phyloP scores from a whole-genome alignment of 768 basidiomycete genomes.

The Artomyces pyxidatus region DNA sequence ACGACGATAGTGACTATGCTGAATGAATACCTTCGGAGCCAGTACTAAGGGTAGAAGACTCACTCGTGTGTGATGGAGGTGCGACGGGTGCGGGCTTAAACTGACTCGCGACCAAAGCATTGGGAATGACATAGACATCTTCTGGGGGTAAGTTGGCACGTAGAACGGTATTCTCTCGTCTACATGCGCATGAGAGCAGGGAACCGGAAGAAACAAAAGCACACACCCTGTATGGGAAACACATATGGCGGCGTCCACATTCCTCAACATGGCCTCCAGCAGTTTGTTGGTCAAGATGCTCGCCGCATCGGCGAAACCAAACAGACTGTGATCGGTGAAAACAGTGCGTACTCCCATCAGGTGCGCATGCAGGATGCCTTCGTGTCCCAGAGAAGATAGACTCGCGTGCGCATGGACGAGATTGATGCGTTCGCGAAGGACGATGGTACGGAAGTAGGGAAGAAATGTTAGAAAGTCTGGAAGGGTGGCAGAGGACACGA shows the following conservation, averaged over 20 bases:
- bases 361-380: constrained; percentile 85
- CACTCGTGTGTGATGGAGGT: constrained; percentile 48
- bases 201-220: not conserved
- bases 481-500: constrained; percentile 87
- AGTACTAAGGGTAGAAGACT: constrained; percentile 17
- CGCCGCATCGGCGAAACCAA: constrained; percentile 95
- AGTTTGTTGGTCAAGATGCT: constrained; percentile 97
- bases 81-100: constrained; percentile 59
- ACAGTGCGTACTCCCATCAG: constrained; percentile 83
- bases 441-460: constrained; percentile 85
- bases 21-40: not conserved
- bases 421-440: constrained; percentile 78
- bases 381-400: constrained; percentile 85
- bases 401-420: constrained; percentile 90
- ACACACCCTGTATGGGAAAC: constrained; percentile 93
- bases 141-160: constrained; percentile 58
- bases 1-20: constrained; percentile 81
- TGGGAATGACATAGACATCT: constrained; percentile 89
- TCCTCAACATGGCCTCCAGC: constrained; percentile 74
- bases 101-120: constrained; percentile 78
- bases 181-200: constrained; percentile 22
- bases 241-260: constrained; percentile 92
- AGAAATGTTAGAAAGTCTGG: constrained; percentile 91
- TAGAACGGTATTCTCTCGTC: constrained; percentile 96
- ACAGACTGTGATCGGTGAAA: constrained; percentile 95